Conservation (phyloP, 306 rosid genomes). For the Cucurbita ficifolia region DNA sequence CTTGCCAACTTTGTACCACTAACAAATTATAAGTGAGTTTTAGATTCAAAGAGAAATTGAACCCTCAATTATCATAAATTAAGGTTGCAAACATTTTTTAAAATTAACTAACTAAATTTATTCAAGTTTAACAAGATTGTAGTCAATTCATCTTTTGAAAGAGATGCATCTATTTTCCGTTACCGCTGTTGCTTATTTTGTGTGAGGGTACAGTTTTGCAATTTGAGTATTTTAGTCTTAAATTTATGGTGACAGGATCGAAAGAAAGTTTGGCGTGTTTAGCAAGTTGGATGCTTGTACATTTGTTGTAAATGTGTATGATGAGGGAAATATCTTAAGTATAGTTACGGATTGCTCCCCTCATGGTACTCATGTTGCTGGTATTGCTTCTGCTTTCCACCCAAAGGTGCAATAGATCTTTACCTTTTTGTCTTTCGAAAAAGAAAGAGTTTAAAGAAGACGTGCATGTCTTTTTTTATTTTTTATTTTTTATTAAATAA, state of each 20-base stretch:
- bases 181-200: background rate
- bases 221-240: background rate
- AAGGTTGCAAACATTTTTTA: background rate
- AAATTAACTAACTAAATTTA: background rate
- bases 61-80: background rate
- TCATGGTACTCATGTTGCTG: constrained; percentile 97
- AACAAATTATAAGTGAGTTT: constrained; percentile 68
- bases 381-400: constrained; percentile 88
- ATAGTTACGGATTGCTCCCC: constrained; percentile 85
- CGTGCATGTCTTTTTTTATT: background rate
- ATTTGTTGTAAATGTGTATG: constrained; percentile 67
- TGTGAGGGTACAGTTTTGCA: background rate
- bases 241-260: constrained; percentile 37
- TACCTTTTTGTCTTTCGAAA: background rate
- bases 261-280: constrained; percentile 64
- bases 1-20: constrained; percentile 71
- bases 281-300: constrained; percentile 95
- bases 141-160: background rate
- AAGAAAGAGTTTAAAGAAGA: background rate
- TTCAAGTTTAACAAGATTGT: background rate
- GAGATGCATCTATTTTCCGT: background rate
- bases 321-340: constrained; percentile 75
- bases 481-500: background rate
- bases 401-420: constrained; percentile 50
- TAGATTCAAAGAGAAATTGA: constrained; percentile 8